Evolutionary conservation across 768 basidiomycete species (phyloP), one percentile per base, ranked within the genome.

Genomic region (Jaapia argillacea): DNA sequence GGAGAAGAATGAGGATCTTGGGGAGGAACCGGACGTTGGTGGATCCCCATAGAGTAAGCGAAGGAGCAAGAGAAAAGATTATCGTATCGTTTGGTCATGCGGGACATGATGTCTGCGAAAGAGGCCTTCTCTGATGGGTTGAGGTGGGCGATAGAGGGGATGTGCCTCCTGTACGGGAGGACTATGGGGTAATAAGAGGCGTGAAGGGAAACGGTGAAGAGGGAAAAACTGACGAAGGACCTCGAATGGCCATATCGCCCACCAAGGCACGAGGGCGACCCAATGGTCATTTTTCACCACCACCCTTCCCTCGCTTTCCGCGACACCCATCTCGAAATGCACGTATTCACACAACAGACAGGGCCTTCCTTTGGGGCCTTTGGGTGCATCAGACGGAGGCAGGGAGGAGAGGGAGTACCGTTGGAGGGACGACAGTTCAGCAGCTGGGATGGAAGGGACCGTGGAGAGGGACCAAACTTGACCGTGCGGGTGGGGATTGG

Each of bases 181-280:
- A 90, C 86, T 88, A 48, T 16, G 27, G 4, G 28, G 36, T 21
- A 3, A 37, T 40, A 7, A 38, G 7, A 6, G 10, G 35, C 18
- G 31, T 1, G 5, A 25, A 5, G 26, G 39, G 25, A 5, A 36
- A 43, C 3, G 48, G 33, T n/a, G 6, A 50, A 45, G 4, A 18
- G 24, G 18, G 20, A 10, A 24, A n/a, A 24, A 63, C 70, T 53
- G 52, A 84, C 85, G 57, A 52, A 93, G 63, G 14, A 82, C 69
- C 59, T 96, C 92, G 56, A 81, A 96, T 0, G 92, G 92, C 92
- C 91, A 96, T 24, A 77, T 75, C 4, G 91, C 92, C 92, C 92
- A 96, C 82, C 88, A 94, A 2, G 92, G 92, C 3, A 93, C 90
- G 2, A 94, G 55, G 0, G 82, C 88, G 2, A 85, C 69, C 76